Evolutionary conservation across 768 basidiomycete species (phyloP), one percentile per base, ranked within the genome.

Genomic region (Myochromella boudieri): DNA sequence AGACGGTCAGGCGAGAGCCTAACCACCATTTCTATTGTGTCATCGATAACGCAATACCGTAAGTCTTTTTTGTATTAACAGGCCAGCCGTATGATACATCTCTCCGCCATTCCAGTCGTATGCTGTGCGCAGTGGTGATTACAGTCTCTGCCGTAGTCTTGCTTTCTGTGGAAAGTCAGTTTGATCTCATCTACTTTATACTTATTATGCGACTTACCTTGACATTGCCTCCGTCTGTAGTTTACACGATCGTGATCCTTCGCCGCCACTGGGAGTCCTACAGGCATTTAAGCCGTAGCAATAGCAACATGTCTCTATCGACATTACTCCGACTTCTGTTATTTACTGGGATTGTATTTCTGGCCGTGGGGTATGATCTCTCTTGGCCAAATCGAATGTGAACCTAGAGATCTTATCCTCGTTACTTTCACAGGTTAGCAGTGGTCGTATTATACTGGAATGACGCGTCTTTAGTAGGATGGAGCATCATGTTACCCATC

Each of bases 1-100:
- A 50, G 6, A 1, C 29, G 11, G 48, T 54, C 22, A 21, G n/a
- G 24, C 49, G 52, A 9, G 48, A 44, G 20, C 33, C 40, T 22
- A 53, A 38, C 37, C 45, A 50, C 22, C 49, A 57, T 37, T 59
- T 52, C 33, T 59, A 56, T 40, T 51, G 51, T 27, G 25, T 59
- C 20, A 42, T 11, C 15, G 37, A 34, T 14, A 12, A 29, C 10
- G 24, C 37, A n/a, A n/a, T n/a, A 31, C 58, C 55, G 55, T 59
- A 21, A 31, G 58, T 49, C 14, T 12, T 7, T 17, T 18, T 10
- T 40, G 7, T n/a, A n/a, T n/a, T n/a, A n/a, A n/a, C 9, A n/a
- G 22, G 21, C 3, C 42, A 8, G 32, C 8, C n/a, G 15, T 4
- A 10, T 12, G 8, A 28, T 37, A 18, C 41, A 24, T 12, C 11